phyloP scores from a whole-genome alignment of 139 green algal species.

The Coelastrella sp. region DNA sequence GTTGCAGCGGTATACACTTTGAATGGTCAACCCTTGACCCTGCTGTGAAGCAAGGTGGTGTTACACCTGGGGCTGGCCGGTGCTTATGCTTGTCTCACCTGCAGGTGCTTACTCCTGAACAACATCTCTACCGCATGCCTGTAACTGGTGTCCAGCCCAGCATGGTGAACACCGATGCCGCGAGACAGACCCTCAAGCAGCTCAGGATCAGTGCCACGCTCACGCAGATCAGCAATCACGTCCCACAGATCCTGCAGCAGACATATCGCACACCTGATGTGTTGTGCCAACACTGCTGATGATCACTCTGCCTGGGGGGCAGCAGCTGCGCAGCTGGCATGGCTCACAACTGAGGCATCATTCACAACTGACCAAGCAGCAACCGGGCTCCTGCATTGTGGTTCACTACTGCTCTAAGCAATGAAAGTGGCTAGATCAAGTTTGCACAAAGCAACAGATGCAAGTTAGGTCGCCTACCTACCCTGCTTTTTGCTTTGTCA shows the following conservation, averaged over 20 bases:
- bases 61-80: background rate
- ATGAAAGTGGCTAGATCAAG: no score
- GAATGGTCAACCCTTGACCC: no score
- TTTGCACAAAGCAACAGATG: no score
- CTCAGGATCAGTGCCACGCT: background rate
- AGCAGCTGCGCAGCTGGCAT: no score
- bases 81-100: slow-evolving; percentile 6
- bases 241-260: slow-evolving; percentile 13
- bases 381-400: no score
- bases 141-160: slow-evolving; percentile 59
- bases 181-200: slow-evolving; percentile 50
- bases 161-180: slow-evolving; percentile 66
- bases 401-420: no score
- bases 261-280: background rate
- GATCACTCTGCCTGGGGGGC: no score
- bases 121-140: slow-evolving; percentile 64
- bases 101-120: slow-evolving; percentile 60
- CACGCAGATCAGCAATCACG: slow-evolving; percentile 25
- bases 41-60: background rate
- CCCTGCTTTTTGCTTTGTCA: slow-evolving; percentile 13
- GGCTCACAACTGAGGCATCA: no score
- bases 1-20: no score
- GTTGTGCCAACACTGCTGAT: background rate
- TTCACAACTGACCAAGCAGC: no score
- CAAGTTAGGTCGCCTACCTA: background rate